A percentile compares a stretch with the other conserved stretches of the same genome.
phyloP scores from a whole-genome alignment of 169 alveolate species.

The Cryptosporidium sp. region DNA sequence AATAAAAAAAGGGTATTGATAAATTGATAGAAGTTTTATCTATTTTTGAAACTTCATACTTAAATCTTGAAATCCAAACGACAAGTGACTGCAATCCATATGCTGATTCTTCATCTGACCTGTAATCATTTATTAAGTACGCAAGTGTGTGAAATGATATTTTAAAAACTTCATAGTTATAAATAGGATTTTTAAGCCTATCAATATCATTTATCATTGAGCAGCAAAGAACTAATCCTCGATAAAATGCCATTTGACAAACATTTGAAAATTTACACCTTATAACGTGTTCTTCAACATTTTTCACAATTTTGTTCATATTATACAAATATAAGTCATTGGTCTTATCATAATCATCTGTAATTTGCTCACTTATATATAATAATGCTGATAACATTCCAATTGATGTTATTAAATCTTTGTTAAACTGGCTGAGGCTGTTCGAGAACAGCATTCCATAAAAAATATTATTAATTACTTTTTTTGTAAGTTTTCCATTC shows the following conservation, averaged over 20 bases:
- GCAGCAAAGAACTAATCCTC: conserved; percentile 31
- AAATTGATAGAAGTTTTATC: background rate
- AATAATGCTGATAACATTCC: conserved; percentile 12
- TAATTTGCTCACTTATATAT: background rate
- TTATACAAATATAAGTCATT: background rate
- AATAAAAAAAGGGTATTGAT: background rate
- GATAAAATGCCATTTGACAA: conserved; percentile 14
- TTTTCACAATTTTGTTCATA: background rate
- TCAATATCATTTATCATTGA: conserved; percentile 10
- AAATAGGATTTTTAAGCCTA: background rate
- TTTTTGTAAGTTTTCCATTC: background rate
- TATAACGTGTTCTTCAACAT: background rate
- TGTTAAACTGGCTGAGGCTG: background rate
- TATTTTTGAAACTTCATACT: background rate
- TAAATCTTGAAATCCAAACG: conserved; percentile 27
- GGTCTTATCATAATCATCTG: background rate
- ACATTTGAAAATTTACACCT: background rate
- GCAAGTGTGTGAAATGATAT: background rate
- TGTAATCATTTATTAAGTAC: background rate
- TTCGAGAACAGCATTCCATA: background rate
- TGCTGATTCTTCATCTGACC: background rate
- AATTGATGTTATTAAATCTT: conserved; percentile 33
- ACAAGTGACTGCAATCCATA: conserved; percentile 31
- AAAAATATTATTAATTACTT: background rate
- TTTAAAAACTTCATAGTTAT: background rate